Evolutionary conservation across 352 stramenopile genomes (phyloP).

Genomic region (Globisporangium parvum): DNA sequence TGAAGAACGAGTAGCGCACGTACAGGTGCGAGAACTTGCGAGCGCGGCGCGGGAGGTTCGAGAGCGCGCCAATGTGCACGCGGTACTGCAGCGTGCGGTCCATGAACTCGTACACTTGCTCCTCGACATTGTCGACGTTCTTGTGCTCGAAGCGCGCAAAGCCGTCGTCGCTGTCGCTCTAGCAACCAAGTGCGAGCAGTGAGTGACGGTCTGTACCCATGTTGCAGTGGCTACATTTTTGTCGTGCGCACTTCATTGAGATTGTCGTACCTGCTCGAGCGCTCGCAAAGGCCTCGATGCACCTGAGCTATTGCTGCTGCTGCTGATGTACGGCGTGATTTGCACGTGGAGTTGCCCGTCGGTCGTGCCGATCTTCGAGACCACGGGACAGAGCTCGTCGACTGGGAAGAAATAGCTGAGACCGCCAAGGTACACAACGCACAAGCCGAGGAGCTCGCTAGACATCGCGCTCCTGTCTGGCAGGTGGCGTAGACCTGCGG

Average conservation of each 20-base stretch:
- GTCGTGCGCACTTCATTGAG: background rate
- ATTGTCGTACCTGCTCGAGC: background rate
- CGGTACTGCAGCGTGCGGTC: constrained; percentile 44
- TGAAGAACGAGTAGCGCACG: constrained; percentile 45
- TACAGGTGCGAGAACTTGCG: constrained; percentile 32
- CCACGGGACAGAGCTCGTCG: constrained; percentile 35
- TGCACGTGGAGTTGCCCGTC: constrained; percentile 31
- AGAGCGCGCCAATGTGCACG: constrained; percentile 22
- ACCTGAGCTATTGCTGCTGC: constrained; percentile 15
- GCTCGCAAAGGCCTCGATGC: background rate
- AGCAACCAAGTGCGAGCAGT: background rate
- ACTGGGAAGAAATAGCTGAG: constrained; percentile 63
- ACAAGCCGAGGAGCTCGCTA: constrained; percentile 34
- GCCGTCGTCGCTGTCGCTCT: constrained; percentile 4
- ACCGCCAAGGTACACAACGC: constrained; percentile 45
- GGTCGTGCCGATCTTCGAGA: constrained; percentile 43
- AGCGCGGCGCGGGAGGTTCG: constrained; percentile 11
- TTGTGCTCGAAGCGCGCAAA: constrained; percentile 31
- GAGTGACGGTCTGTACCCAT: background rate
- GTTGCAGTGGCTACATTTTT: background rate
- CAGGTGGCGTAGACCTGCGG: background rate
- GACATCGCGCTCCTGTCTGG: background rate
- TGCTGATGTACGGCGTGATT: constrained; percentile 33
- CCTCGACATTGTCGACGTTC: constrained; percentile 31
- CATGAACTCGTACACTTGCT: constrained; percentile 49